Conservation (phyloP, 73 alveolate genomes). For the Paramecium caudatum region DNA sequence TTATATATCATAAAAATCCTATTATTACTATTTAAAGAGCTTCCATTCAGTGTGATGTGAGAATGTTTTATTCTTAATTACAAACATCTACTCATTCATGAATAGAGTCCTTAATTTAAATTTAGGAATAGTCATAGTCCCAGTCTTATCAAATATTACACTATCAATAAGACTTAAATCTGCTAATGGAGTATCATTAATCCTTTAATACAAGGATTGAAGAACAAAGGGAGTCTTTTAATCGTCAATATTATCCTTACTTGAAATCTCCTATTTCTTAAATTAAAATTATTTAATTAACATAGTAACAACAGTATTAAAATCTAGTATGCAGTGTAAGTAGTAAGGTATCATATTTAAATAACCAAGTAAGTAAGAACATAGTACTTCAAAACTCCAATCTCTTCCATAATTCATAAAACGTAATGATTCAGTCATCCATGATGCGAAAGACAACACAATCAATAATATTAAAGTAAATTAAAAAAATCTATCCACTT, state of each 20-base stretch:
- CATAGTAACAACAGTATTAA: background rate
- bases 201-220: background rate
- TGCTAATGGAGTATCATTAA: constrained; percentile 42
- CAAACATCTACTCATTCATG: constrained; percentile 3
- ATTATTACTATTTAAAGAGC: background rate
- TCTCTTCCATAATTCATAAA: constrained; percentile 20
- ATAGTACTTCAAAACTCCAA: background rate
- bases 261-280: background rate
- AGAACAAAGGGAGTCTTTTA: background rate
- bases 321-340: constrained; percentile 24
- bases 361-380: background rate
- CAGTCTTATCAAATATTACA: constrained; percentile 67
- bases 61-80: constrained; percentile 30
- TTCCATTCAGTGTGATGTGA: background rate
- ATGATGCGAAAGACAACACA: constrained; percentile 1
- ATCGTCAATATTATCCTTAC: background rate
- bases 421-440: constrained; percentile 52
- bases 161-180: constrained; percentile 53
- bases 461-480: background rate
- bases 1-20: background rate
- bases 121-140: constrained; percentile 31
- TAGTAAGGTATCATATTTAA: constrained; percentile 55
- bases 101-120: constrained; percentile 17
- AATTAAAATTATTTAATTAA: constrained; percentile 1
- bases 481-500: constrained; percentile 11